These are phyloP conservation scores for Cladosporium velox DNA, from an alignment of 2,329 filamentous ascomycete genomes.

Conservation along the genomic window DNA sequence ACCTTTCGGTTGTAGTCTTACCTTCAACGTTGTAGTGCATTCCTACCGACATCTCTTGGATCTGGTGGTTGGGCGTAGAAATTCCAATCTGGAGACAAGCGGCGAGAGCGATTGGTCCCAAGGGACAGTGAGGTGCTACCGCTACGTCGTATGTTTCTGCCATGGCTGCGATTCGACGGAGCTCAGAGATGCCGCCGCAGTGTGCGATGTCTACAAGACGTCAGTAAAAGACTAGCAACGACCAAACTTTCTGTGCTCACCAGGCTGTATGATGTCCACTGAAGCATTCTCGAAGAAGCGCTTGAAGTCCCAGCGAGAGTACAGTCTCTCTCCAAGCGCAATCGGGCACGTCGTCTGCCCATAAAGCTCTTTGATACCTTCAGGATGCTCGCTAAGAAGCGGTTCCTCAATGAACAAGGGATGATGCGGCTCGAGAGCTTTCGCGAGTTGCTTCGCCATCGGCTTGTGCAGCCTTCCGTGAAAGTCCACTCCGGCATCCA, in stretches of 20 bases:
- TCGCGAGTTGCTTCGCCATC: conserved; percentile 74
- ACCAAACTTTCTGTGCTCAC: not conserved
- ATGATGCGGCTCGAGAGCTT: conserved; percentile 63
- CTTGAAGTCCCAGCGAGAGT: conserved; percentile 71
- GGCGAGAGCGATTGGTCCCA: conserved; percentile 71
- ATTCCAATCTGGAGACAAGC: conserved; percentile 68
- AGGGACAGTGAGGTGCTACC: conserved; percentile 70
- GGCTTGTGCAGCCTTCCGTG: conserved; percentile 74
- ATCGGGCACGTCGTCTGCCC: conserved; percentile 62
- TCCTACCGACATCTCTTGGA: conserved; percentile 76
- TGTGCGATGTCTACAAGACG: conserved; percentile 60
- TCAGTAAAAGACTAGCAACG: conserved; percentile 31
- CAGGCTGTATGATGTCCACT: conserved; percentile 67
- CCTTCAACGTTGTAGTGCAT: conserved; percentile 72
- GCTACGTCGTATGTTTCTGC: conserved; percentile 72
- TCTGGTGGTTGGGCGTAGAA: conserved; percentile 64
- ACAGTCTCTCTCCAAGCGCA: conserved; percentile 69
- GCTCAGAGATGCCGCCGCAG: conserved; percentile 70
- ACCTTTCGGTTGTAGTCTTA: conserved; percentile 56
- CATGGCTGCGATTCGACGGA: conserved; percentile 68
- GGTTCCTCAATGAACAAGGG: conserved; percentile 76
- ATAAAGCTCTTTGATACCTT: conserved; percentile 63
- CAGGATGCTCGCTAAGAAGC: conserved; percentile 67
- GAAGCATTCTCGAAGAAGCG: conserved; percentile 67
- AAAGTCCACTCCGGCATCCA: conserved; percentile 75